Evolutionary conservation across 192 early-diverging fungal species (phyloP), one percentile per base, ranked within the genome.

Genomic region (Rhizophagus prolifer): DNA sequence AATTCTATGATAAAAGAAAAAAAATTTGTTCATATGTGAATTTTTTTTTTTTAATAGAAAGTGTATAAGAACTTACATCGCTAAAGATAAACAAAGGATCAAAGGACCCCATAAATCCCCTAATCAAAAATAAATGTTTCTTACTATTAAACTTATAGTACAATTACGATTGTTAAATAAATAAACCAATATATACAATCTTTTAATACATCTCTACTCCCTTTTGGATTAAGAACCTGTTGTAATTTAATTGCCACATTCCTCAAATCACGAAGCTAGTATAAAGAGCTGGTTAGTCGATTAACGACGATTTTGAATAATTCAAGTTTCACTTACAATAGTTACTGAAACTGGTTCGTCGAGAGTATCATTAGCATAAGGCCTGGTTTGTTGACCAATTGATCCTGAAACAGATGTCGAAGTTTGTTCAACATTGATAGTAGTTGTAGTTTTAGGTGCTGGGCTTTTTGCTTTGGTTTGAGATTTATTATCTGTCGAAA

Each of bases 31-130:
- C 50, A 21, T 54, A 4, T 21, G 1, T n/a, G 50, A 19, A 6
- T 4, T 3, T 54, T 54, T 3, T 54, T 54, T 54, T 21, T 21
- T 7, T 7, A 21, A 19, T 21, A 21, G 6, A 21, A 19, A 21
- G 6, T 21, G 6, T 21, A 21, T 21, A 21, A 54, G 19, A 54
- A 83, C 88, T 73, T 86, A 94, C 92, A 96, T 88, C 2, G 97
- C 96, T 71, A 99, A 83, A 10, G 89, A 86, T 60, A 99, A 85
- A 74, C 97, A 99, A 75, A 99, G 91, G 72, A 99, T 86, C 61
- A 99, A 85, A 38, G 97, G 97, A 26, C 97, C 97, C 97, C 97
- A 98, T 12, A 96, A 85, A 83, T 97, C 92, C 96, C 96, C 95
- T 94, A 81, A 82, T 75, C 36, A 23, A 64, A 47, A 14, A 67